Evolutionary conservation across 139 green algal species (phyloP).

Genomic region (Tetraselmis chui): DNA sequence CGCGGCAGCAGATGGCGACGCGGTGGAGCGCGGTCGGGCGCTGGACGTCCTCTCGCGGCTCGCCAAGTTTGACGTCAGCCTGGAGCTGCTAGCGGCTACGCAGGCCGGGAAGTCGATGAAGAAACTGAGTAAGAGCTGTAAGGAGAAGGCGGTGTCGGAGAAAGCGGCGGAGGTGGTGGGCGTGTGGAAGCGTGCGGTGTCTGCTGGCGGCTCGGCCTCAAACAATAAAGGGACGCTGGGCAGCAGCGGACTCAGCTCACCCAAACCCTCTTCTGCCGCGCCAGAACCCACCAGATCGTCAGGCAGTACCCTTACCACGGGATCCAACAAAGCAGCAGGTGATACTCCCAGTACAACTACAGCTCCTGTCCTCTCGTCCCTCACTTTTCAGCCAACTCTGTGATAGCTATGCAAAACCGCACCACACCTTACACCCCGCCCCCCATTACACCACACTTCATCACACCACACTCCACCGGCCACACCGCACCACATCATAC

Average conservation of each 20-base stretch:
- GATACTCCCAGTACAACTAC: too few relatives aligned
- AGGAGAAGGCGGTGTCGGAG: conserved; percentile 24
- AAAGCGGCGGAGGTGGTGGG: conserved; percentile 50
- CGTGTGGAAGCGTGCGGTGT: conserved; percentile 60
- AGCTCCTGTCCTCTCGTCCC: too few relatives aligned
- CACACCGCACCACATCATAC: too few relatives aligned
- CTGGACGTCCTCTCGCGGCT: conserved; percentile 58
- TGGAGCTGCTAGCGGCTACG: conserved; percentile 54
- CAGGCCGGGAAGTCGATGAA: conserved; percentile 71
- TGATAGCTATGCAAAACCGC: too few relatives aligned
- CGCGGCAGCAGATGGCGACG: conserved; percentile 32
- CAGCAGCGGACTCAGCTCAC: not conserved
- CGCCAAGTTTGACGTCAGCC: conserved; percentile 41
- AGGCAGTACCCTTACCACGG: not conserved
- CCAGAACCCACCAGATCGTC: not conserved
- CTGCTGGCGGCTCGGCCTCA: conserved; percentile 12
- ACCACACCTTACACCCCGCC: too few relatives aligned
- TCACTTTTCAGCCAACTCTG: too few relatives aligned
- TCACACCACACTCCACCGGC: too few relatives aligned
- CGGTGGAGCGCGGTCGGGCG: conserved; percentile 42
- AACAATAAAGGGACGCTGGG: conserved; percentile 12
- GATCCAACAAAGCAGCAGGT: not conserved
- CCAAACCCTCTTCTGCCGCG: not conserved
- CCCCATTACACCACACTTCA: too few relatives aligned
- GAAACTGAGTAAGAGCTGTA: conserved; percentile 52